Evolutionary conservation across 345 rosid genomes (phyloP), one percentile per base, ranked within the genome.

Genomic region (Pistacia vera): DNA sequence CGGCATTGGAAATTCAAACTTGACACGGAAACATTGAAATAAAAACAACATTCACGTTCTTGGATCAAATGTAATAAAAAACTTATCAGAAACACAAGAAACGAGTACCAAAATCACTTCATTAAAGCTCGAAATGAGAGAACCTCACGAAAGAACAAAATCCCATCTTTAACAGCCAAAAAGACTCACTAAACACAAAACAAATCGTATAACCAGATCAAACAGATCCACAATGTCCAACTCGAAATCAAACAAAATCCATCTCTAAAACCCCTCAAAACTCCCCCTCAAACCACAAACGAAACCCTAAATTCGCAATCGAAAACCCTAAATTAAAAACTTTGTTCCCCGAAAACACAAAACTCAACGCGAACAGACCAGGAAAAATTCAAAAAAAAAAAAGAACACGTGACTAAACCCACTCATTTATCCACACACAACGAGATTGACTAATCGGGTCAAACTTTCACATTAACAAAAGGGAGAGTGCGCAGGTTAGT

Each of bases 141-240:
- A 48, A 49, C 13, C 35, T 18, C 25, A 41, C 11, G 58, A 55
- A 71, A 22, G 35, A 33, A 70, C 77, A 8, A 5, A 56, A 59
- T 80, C 33, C 70, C 64, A 66, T 68, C 56, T 25, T n/a, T 52
- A 62, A 59, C 63, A 66, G 75, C 67, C 68, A 7, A 20, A 44
- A 77, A 74, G 60, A 58, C 70, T 79, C 64, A 35, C 28, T n/a
- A 72, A 36, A 73, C 63, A 58, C 65, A 56, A 76, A 65, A 66
- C 59, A 46, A 72, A 69, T 28, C 66, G 64, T 5, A 22, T 11
- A 63, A 56, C 68, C 71, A 76, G 77, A 82, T 77, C 79, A 68
- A 85, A 75, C 62, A 91, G 98, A 93, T 95, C 97, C 84, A 79
- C 25, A 41, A 77, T 79, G 71, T 41, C 38, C 71, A n/a, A 51